Evolutionary conservation across 2,329 filamentous ascomycete species (phyloP), one percentile per base, ranked within the genome.

Genomic region (Sordariomycetes sp.): DNA sequence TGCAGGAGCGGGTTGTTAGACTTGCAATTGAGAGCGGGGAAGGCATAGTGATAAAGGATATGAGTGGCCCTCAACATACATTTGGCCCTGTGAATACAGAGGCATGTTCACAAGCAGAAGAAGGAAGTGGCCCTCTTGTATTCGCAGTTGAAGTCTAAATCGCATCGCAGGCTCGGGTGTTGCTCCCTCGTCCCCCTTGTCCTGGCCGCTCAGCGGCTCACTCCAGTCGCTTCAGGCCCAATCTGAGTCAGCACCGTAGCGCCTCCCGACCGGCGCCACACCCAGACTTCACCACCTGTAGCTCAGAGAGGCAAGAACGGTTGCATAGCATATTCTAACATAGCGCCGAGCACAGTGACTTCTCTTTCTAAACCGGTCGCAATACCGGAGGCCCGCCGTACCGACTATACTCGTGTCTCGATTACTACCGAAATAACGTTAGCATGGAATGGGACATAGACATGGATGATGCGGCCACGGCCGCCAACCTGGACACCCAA

Each of bases 1-100:
- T 73, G 69, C 62, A 69, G 65, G 45, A 61, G 72, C 25, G 65
- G 69, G 53, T 64, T 72, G 58, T 67, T 73, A 57, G 73, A 75
- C 62, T 63, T 72, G 50, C 70, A 67, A 61, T 70, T 65, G 64
- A 65, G 68, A 58, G 67, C 70, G 56, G 69, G 70, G 62, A 72
- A 68, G 57, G 69, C 71, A 61, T 72, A 71, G 5, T 20, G 7
- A 50, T 50, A 50, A 20, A 50, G 22, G 4, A 24, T 17, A 45
- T 45, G 39, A 28, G 13, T 45, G n/a, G 15, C n/a, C n/a, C n/a
- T n/a, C 17, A 6, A 45, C n/a, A 17, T 32, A 32, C 28, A 32
- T 8, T 8, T 32, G 4, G 8, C 28, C 28, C 8, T 32, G 28
- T 32, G 8, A 32, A 4, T 32, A 32, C 28, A 3, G 8, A 32